phyloP scores from a whole-genome alignment of 345 rosid genomes.

The Hypericum androsaemum region DNA sequence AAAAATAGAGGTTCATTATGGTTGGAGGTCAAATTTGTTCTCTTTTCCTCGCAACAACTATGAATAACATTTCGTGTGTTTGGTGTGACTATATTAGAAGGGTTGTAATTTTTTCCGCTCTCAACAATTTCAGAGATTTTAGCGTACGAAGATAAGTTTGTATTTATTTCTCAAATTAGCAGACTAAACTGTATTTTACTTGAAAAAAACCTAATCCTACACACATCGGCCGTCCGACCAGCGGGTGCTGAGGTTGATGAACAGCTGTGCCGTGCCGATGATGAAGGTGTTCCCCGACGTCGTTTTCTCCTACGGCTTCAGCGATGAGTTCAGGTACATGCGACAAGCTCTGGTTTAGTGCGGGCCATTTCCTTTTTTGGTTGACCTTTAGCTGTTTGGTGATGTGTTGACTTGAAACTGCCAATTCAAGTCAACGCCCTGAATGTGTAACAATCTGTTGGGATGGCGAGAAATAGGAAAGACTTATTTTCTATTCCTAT shows the following conservation, averaged over 20 bases:
- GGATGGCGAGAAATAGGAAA: constrained; percentile 68
- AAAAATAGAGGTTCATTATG: no score
- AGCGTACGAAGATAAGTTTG: no score
- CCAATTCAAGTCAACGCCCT: constrained; percentile 77
- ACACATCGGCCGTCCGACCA: no score
- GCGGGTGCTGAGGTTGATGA: constrained; percentile 58
- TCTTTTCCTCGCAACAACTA: constrained; percentile 65
- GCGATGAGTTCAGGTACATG: constrained; percentile 62
- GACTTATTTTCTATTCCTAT: no score
- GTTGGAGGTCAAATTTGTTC: no score
- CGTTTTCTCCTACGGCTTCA: constrained; percentile 65
- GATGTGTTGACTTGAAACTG: not conserved
- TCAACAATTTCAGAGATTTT: no score
- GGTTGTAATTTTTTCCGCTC: no score
- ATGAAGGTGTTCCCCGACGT: constrained; percentile 70
- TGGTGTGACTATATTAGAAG: no score
- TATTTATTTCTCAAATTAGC: no score
- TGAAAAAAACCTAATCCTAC: no score
- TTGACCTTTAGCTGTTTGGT: not conserved
- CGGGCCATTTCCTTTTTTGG: not conserved
- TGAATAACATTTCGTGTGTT: no score
- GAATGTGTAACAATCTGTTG: constrained; percentile 61
- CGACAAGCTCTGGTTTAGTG: not conserved
- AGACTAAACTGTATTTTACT: no score
- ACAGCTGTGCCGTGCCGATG: constrained; percentile 51